Evolutionary conservation across 495 filamentous ascomycete species (phyloP), one percentile per base, ranked within the genome.

Genomic region (Annulohypoxylon bovei): DNA sequence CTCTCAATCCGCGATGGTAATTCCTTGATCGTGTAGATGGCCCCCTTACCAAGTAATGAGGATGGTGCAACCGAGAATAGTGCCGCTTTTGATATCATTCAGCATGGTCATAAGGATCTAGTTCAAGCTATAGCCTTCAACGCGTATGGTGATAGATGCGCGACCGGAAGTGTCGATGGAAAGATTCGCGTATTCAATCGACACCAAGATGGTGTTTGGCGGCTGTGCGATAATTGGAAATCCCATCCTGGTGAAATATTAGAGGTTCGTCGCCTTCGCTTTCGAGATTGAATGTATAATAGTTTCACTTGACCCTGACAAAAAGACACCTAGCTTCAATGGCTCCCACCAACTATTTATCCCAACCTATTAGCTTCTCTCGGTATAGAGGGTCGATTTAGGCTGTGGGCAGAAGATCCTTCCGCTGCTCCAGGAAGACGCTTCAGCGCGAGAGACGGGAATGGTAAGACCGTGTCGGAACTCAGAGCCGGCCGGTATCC

Each of bases 181-280:
- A 92, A 91, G 75, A 90, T 99, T 71, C 93, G 93, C 76, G 91
- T 98, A 30, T 98, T 93, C 86, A 93, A 97, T 76, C 79, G 85
- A 42, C 87, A 94, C 66, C 88, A 89, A 68, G 88, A 93, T 70
- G 89, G 88, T 12, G 82, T 88, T 50, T 97, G 93, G 93, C 86
- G 88, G 39, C 79, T 94, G 42, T 90, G 88, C 70, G 95, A 98
- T 75, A 92, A 88, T 53, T 98, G 95, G 93, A 88, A 88, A 60
- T 96, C 93, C 12, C 95, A 99, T 76, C 90, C 92, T 71, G 92
- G 92, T 25, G 95, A 97, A 81, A 92, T 99, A 64, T 84, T 92
- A 68, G 92, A 97, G 85, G 93, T 94, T 84, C 80, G 84, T 77
- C 49, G 7, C 7, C 33, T 14, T 33, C 33, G 11, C 30, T 22